These are phyloP conservation scores for Russula vinacea DNA, from an alignment of 768 basidiomycete species.

Conservation along the genomic window DNA sequence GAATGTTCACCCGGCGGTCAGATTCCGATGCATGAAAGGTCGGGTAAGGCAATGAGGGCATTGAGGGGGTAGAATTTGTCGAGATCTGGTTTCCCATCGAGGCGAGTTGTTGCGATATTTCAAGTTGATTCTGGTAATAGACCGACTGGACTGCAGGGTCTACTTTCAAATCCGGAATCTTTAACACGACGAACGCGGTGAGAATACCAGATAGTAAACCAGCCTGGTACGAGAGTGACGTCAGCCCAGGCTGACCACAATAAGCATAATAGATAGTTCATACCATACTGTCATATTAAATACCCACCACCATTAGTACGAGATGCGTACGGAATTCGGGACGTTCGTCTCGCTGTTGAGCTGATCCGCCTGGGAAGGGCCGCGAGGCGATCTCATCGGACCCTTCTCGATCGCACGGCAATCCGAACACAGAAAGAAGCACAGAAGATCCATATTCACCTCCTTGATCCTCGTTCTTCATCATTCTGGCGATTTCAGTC, in stretches of 20 bases:
- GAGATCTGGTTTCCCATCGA: not conserved
- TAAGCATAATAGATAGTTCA: not conserved
- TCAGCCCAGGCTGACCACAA: not conserved
- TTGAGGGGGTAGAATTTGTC: not conserved
- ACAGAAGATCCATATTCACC: not conserved
- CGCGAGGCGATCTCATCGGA: not conserved
- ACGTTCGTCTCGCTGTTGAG: not conserved
- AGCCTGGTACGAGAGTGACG: not conserved
- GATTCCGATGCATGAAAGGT: conserved; percentile 34
- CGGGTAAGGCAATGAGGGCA: not conserved
- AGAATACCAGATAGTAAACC: conserved; percentile 22
- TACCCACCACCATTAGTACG: not conserved
- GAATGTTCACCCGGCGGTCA: conserved; percentile 40
- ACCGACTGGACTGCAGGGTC: not conserved
- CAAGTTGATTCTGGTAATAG: conserved; percentile 9
- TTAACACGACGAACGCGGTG: conserved; percentile 15
- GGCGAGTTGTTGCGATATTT: conserved; percentile 13
- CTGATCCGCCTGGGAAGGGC: not conserved
- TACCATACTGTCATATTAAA: too few relatives aligned
- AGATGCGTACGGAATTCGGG: not conserved
- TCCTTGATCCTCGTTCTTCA: not conserved
- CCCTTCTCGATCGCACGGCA: not conserved
- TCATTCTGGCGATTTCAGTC: not conserved
- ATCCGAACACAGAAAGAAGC: not conserved
- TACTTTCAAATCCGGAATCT: conserved; percentile 12